Evolutionary conservation across 1,284 basidiomycete species (phyloP).

Genomic region (Exobasidium cylindrosporum): DNA sequence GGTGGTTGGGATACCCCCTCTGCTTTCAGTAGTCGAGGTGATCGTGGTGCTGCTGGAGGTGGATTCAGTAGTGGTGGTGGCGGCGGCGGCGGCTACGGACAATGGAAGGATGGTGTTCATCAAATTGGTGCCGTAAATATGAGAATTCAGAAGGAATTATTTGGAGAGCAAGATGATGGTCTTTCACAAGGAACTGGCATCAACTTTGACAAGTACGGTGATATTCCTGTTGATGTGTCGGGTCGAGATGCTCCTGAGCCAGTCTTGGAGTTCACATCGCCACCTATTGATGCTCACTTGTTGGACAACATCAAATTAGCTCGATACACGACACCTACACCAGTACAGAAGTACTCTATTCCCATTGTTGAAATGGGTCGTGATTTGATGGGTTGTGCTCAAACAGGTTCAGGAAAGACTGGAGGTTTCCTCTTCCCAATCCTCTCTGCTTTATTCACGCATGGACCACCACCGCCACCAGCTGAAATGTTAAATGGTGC

Average conservation of each 20-base stretch:
- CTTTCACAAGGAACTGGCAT: slow-evolving; percentile 83
- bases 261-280: slow-evolving; percentile 77
- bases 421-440: slow-evolving; percentile 99
- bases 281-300: slow-evolving; percentile 87
- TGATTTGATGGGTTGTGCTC: slow-evolving; percentile 99
- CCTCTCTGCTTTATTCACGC: slow-evolving; percentile 84
- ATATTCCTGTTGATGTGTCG: slow-evolving; percentile 98
- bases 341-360: slow-evolving; percentile 99
- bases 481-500: slow-evolving; percentile 58
- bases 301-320: slow-evolving; percentile 91
- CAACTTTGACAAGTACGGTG: slow-evolving; percentile 99
- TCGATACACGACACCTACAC: slow-evolving; percentile 90
- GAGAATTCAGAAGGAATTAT: slow-evolving; percentile 92
- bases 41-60: slow-evolving; percentile 30
- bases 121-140: slow-evolving; percentile 74
- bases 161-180: slow-evolving; percentile 76
- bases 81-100: slow-evolving; percentile 61
- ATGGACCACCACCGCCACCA: slow-evolving; percentile 72
- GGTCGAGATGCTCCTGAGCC: slow-evolving; percentile 93
- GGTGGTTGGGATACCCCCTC: slow-evolving; percentile 32
- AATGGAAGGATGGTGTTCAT: slow-evolving; percentile 88
- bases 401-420: slow-evolving; percentile 99
- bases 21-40: slow-evolving; percentile 19
- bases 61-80: slow-evolving; percentile 28
- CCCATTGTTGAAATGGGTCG: slow-evolving; percentile 87